phyloP scores from a whole-genome alignment of 2,329 filamentous ascomycete species.

The Apiospora aurea region DNA sequence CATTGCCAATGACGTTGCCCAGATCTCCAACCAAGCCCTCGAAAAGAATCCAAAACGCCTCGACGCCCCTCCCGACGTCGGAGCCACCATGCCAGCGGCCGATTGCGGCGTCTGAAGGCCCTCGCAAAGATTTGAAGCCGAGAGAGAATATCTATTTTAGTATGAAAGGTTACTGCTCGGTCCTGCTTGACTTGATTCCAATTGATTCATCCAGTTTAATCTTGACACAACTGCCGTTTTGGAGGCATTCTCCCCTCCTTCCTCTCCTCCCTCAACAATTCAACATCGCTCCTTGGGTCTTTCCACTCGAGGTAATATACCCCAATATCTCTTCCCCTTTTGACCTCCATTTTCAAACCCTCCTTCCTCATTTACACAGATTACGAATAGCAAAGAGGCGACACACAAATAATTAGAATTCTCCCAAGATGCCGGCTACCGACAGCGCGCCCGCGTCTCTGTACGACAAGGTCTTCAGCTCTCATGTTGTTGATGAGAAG shows the following conservation, averaged over 20 bases:
- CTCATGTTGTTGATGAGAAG: slow-evolving; percentile 95
- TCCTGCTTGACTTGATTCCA: too few relatives aligned
- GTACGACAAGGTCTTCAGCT: slow-evolving; percentile 93
- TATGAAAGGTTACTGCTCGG: slow-evolving; percentile 10
- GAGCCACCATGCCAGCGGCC: background rate
- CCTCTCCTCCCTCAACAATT: background rate
- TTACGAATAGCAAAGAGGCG: background rate
- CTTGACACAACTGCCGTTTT: background rate
- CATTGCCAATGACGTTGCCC: slow-evolving; percentile 17
- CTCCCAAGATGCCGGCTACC: slow-evolving; percentile 71
- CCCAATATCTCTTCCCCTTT: background rate
- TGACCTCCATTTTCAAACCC: background rate
- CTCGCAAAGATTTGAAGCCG: slow-evolving; percentile 3
- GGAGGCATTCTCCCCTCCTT: background rate
- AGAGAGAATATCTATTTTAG: slow-evolving; percentile 15
- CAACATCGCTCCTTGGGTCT: background rate
- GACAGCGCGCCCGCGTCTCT: slow-evolving; percentile 80
- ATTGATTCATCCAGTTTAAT: background rate
- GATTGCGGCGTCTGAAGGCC: slow-evolving; percentile 1
- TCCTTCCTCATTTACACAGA: background rate
- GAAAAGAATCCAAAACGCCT: background rate
- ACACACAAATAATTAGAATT: background rate
- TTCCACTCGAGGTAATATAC: slow-evolving; percentile 2
- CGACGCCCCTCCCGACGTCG: slow-evolving; percentile 17
- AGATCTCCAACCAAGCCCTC: slow-evolving; percentile 7